These are phyloP conservation scores for Malus fusca DNA, from an alignment of 306 rosid species.

Conservation along the genomic window DNA sequence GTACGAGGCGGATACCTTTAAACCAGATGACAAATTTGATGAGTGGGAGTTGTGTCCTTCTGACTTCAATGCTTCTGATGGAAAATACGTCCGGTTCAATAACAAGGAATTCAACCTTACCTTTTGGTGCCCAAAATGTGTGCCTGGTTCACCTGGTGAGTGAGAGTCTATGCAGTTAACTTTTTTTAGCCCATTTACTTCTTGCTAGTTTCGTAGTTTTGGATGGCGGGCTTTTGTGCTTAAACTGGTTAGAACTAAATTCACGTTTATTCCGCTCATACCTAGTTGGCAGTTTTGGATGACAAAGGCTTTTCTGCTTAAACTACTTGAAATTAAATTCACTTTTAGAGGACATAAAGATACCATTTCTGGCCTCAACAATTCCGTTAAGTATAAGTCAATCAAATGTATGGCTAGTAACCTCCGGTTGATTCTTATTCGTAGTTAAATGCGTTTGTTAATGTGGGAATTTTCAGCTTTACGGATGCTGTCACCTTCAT, in stretches of 20 bases:
- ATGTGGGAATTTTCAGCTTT: neutral
- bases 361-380: neutral
- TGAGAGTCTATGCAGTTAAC: neutral
- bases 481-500: neutral
- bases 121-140: slow-evolving; percentile 56
- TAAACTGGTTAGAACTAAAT: neutral
- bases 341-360: neutral
- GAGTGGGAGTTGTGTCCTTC: slow-evolving; percentile 97
- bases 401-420: neutral
- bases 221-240: neutral
- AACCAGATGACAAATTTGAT: slow-evolving; percentile 57
- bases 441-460: neutral
- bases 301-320: neutral
- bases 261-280: neutral
- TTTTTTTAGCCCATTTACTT: neutral
- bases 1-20: slow-evolving; percentile 61
- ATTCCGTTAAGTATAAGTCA: neutral
- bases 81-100: slow-evolving; percentile 42
- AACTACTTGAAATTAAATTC: neutral
- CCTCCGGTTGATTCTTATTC: neutral
- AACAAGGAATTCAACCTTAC: slow-evolving; percentile 67
- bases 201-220: neutral
- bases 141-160: slow-evolving; percentile 44
- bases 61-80: slow-evolving; percentile 49
- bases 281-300: neutral